Percentiles rank a stretch among this genome's conserved stretches.
Evolutionary conservation across 306 rosid genomes (phyloP).

Genomic region (Biancaea sappan): DNA sequence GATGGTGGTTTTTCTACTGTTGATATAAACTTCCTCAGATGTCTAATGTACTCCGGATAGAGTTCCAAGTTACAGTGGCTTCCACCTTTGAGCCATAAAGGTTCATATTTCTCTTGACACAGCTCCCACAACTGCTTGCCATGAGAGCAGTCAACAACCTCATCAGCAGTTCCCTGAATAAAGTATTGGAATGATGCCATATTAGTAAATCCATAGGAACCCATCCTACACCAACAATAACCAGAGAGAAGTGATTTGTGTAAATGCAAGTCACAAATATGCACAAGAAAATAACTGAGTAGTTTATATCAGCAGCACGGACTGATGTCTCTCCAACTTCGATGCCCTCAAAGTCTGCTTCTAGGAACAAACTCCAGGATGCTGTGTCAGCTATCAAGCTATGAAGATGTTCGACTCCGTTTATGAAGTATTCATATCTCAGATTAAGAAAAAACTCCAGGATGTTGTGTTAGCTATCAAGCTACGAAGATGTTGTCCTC

Average conservation of each 20-base stretch:
- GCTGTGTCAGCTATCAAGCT: not conserved
- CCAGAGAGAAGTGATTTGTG: not conserved
- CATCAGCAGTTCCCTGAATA: slow-evolving; percentile 71
- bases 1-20: slow-evolving; percentile 50
- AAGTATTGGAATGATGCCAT: slow-evolving; percentile 6
- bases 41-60: slow-evolving; percentile 61
- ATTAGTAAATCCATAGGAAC: not conserved
- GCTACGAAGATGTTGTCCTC: too few relatives aligned
- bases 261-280: not conserved
- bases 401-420: not conserved
- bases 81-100: slow-evolving; percentile 76
- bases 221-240: not conserved
- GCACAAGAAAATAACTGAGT: not conserved
- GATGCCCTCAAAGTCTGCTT: not conserved
- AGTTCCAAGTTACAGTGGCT: slow-evolving; percentile 73
- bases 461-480: too few relatives aligned
- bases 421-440: not conserved
- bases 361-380: not conserved
- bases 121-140: slow-evolving; percentile 76
- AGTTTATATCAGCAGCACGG: not conserved
- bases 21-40: slow-evolving; percentile 61
- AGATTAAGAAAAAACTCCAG: too few relatives aligned
- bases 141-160: slow-evolving; percentile 77
- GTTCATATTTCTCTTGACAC: slow-evolving; percentile 77
- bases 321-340: not conserved